Conservation (phyloP, 805 yeast species). For the Jamesozyma piceae region DNA sequence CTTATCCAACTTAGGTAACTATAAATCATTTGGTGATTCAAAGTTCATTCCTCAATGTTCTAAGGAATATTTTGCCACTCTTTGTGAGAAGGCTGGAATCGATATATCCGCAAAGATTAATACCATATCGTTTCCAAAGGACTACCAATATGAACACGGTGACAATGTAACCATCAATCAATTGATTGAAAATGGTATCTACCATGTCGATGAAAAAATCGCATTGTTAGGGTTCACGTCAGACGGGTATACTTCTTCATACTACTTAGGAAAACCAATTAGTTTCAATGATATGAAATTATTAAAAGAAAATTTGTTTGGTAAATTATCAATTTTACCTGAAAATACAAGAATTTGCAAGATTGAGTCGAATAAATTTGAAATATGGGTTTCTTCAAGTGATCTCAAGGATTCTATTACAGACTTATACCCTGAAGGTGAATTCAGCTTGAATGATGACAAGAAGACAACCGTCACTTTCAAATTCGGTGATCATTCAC, state of each 20-base stretch:
- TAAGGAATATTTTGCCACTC: conserved; percentile 37
- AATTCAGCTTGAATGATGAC: conserved; percentile 28
- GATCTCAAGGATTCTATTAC: conserved; percentile 37
- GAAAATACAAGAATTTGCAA: conserved; percentile 67
- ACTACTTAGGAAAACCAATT: conserved; percentile 47
- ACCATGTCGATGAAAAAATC: conserved; percentile 37
- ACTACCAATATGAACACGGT: neutral
- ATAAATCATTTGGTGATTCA: conserved; percentile 80
- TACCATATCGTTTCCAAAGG: neutral
- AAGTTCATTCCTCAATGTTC: conserved; percentile 68
- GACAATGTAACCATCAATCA: conserved; percentile 21
- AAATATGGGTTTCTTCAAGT: conserved; percentile 63
- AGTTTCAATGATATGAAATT: conserved; percentile 55
- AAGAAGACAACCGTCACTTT: conserved; percentile 40
- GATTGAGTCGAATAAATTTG: conserved; percentile 37
- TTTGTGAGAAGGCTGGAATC: conserved; percentile 24
- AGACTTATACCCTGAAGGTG: conserved; percentile 40
- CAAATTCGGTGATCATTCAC: conserved; percentile 68
- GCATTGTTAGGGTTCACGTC: conserved; percentile 70
- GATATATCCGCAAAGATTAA: conserved; percentile 23
- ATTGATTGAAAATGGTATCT: conserved; percentile 41
- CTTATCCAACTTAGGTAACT: conserved; percentile 65
- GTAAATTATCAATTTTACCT: conserved; percentile 40
- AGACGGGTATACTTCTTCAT: conserved; percentile 64
- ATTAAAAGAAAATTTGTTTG: conserved; percentile 39